A percentile compares a stretch with the other conserved stretches of the same genome.
These are phyloP conservation scores for Coleophoma eucalyptorum DNA, from an alignment of 2,329 filamentous ascomycete species.

Conservation along the genomic window DNA sequence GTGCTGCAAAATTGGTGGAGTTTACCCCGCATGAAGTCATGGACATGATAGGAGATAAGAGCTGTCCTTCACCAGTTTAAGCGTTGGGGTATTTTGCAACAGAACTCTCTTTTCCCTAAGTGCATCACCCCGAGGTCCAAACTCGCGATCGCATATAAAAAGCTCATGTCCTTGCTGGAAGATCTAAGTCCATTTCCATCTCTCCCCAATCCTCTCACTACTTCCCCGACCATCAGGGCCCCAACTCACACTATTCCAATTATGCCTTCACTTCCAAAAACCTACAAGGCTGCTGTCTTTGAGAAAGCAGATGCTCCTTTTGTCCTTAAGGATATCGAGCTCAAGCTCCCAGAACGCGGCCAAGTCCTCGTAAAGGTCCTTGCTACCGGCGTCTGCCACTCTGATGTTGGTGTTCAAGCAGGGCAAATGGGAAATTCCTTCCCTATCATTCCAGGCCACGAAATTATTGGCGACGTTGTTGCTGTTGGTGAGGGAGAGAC, in stretches of 20 bases:
- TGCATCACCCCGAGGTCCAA: too few relatives aligned
- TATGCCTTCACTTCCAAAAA: constrained; percentile 49
- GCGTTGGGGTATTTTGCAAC: too few relatives aligned
- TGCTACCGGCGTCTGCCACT: constrained; percentile 68
- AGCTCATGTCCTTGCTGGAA: background rate
- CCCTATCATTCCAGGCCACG: constrained; percentile 66
- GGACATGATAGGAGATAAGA: too few relatives aligned
- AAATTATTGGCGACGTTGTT: constrained; percentile 65
- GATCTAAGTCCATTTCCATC: background rate
- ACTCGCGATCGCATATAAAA: background rate
- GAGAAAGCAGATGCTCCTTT: constrained; percentile 47
- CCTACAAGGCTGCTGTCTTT: constrained; percentile 64
- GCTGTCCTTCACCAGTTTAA: too few relatives aligned
- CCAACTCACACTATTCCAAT: background rate
- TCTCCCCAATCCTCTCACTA: background rate
- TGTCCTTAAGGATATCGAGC: constrained; percentile 53
- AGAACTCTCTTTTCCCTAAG: too few relatives aligned
- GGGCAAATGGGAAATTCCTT: constrained; percentile 52
- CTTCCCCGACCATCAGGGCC: background rate
- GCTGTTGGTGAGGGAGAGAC: constrained; percentile 54
- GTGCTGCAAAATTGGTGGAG: too few relatives aligned
- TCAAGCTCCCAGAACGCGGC: constrained; percentile 50
- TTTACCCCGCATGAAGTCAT: too few relatives aligned
- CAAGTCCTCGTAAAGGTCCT: constrained; percentile 68
- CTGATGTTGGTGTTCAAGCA: constrained; percentile 27